phyloP scores from a whole-genome alignment of 192 early-diverging fungal species.

The Lobosporangium transversale region DNA sequence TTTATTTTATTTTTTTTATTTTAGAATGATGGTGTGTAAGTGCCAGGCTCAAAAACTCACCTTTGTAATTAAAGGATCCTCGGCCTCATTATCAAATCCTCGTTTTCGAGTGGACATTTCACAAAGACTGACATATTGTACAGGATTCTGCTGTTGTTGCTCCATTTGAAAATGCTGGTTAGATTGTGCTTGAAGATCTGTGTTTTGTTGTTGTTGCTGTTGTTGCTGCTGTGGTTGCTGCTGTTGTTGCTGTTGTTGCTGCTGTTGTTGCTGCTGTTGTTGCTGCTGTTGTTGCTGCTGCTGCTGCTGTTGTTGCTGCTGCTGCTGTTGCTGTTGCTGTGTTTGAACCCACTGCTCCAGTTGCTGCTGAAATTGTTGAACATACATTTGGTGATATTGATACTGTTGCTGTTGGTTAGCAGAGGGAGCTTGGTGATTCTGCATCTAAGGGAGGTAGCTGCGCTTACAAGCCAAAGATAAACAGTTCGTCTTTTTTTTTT shows the following conservation, averaged over 20 bases:
- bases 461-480: not conserved
- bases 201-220: conserved; percentile 17
- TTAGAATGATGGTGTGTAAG: too few species aligned
- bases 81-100: conserved; percentile 31
- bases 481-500: too few species aligned
- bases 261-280: conserved; percentile 35
- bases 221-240: conserved; percentile 31
- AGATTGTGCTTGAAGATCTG: too few species aligned
- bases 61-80: conserved; percentile 28
- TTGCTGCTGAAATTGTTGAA: conserved; percentile 24
- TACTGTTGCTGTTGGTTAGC: conserved; percentile 9
- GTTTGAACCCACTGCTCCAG: conserved; percentile 26
- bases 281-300: conserved; percentile 9
- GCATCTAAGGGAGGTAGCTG: too few species aligned
- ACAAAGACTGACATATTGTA: not conserved
- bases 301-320: conserved; percentile 15
- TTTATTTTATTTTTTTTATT: too few species aligned
- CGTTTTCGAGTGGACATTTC: conserved; percentile 24
- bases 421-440: too few species aligned
- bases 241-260: conserved; percentile 28
- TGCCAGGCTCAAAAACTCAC: too few species aligned
- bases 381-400: conserved; percentile 16
- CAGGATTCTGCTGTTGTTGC: conserved; percentile 7
- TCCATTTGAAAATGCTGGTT: conserved; percentile 4
- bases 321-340: conserved; percentile 34